A percentile compares a stretch with the other conserved stretches of the same genome.
Conservation (phyloP, 1,284 basidiomycete genomes). For the Mycosarcoma mackinlayi region DNA sequence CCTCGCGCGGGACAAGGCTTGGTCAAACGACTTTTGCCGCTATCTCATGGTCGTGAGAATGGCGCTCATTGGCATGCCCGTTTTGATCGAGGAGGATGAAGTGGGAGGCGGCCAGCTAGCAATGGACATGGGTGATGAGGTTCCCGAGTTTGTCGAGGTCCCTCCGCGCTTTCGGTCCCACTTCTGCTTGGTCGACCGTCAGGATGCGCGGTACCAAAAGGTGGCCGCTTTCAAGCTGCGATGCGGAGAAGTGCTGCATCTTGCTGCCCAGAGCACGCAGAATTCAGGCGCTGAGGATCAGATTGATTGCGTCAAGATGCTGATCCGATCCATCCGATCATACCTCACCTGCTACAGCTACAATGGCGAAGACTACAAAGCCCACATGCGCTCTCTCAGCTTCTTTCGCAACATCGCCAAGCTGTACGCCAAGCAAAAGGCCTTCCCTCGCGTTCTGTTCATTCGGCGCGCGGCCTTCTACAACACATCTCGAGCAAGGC, state of each 20-base stretch:
- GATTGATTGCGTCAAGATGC: slow-evolving; percentile 81
- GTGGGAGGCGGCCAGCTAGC: slow-evolving; percentile 73
- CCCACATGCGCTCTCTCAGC: slow-evolving; percentile 48
- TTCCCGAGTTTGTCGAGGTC: slow-evolving; percentile 75
- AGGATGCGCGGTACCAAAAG: slow-evolving; percentile 80
- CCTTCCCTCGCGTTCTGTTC: slow-evolving; percentile 80
- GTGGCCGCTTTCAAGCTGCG: slow-evolving; percentile 75
- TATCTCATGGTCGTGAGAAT: slow-evolving; percentile 74
- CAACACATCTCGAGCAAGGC: slow-evolving; percentile 75
- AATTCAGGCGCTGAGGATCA: slow-evolving; percentile 81
- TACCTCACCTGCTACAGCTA: slow-evolving; percentile 61
- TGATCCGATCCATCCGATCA: slow-evolving; percentile 68
- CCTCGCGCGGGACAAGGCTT: slow-evolving; percentile 68
- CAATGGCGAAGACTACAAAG: slow-evolving; percentile 67
- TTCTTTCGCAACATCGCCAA: slow-evolving; percentile 70
- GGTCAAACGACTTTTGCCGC: slow-evolving; percentile 94
- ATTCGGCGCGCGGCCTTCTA: slow-evolving; percentile 79
- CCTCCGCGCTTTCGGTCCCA: slow-evolving; percentile 72
- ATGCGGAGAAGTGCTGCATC: slow-evolving; percentile 78
- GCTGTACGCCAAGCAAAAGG: slow-evolving; percentile 78
- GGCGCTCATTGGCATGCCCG: slow-evolving; percentile 79
- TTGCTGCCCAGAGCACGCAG: slow-evolving; percentile 74
- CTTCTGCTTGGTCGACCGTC: slow-evolving; percentile 79
- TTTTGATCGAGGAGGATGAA: slow-evolving; percentile 73
- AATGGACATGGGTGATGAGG: slow-evolving; percentile 75